Base-by-base conservation (phyloP, 441 rosid genomes). In the Dalechampia spathulata region DNA sequence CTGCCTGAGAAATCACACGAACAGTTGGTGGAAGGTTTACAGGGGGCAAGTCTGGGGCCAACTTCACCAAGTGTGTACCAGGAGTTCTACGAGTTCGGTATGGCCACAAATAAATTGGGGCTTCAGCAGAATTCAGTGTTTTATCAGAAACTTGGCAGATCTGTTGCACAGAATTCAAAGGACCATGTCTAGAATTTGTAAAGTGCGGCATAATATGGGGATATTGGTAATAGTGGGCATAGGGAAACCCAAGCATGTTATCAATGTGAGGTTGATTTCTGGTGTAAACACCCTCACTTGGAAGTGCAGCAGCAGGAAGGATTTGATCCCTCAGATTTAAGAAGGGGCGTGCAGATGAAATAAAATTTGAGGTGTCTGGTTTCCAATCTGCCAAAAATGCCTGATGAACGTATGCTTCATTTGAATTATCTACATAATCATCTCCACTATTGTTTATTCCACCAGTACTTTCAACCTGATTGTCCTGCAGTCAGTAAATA, bases 1-100 rank as follows among this genome's bases (percentile, higher is more conserved):
- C 82, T 64, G 94, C 71, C 71, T 78, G 83, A 2, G 99, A 74
- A 70, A 94, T 78, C 49, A 94, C 81, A 69, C 90, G 87, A 60
- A 86, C 96, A 43, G 96, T 78, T 21, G 86, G 83, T 41, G 96
- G 99, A 76, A 94, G 99, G 79, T 87, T 87, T 61, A 94, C 83
- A 4, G 92, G 90, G 44, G 99, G 97, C 68, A 94, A 71, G 66
- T 84, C 96, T 57, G 96, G 99, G 50, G 97, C 92, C 71, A 86
- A 79, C 76, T 85, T 94, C 67, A 94, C 99, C 57, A 93, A 62
- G 42, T 69, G 77, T 51, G 69, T 63, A 44, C 71, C 79, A 67
- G 66, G 73, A 47, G 60, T 65, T 71, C 73, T 71, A 40, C 74
- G 83, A 62, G 75, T 56, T 60, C 74, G 60, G 72, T 72, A 67